Conservation (phyloP, 176 grass and related monocot species). For the Calamus simplicifolius region DNA sequence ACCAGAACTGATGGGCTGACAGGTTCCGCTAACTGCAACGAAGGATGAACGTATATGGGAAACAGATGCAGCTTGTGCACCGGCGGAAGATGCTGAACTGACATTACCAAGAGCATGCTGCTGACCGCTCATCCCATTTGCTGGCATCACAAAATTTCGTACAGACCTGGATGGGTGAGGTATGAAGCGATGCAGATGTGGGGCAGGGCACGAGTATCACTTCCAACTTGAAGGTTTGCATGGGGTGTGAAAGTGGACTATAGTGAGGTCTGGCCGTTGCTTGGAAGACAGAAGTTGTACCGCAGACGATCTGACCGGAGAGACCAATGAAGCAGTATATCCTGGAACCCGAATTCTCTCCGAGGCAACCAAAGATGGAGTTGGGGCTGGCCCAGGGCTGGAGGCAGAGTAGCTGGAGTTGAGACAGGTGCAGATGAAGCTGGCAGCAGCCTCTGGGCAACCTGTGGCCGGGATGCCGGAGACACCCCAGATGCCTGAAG, state of each 20-base stretch:
- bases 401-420: background rate
- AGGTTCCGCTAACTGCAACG: background rate
- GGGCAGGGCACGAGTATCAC: conserved; percentile 52
- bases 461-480: conserved; percentile 26
- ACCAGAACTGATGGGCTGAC: background rate
- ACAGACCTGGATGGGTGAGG: conserved; percentile 11
- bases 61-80: background rate
- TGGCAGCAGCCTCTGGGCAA: conserved; percentile 12
- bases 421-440: conserved; percentile 3
- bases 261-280: conserved; percentile 24
- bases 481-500: background rate
- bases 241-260: conserved; percentile 18
- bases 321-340: conserved; percentile 11
- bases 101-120: conserved; percentile 20
- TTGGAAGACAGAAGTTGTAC: conserved; percentile 3
- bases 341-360: conserved; percentile 17
- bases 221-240: conserved; percentile 28
- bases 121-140: conserved; percentile 4
- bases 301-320: conserved; percentile 9
- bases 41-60: conserved; percentile 2
- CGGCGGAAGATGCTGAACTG: background rate
- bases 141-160: conserved; percentile 13
- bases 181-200: conserved; percentile 49
- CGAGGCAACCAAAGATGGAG: background rate
- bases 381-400: background rate